Conservation (phyloP, 768 basidiomycete genomes). For the Tulasnella sp. region DNA sequence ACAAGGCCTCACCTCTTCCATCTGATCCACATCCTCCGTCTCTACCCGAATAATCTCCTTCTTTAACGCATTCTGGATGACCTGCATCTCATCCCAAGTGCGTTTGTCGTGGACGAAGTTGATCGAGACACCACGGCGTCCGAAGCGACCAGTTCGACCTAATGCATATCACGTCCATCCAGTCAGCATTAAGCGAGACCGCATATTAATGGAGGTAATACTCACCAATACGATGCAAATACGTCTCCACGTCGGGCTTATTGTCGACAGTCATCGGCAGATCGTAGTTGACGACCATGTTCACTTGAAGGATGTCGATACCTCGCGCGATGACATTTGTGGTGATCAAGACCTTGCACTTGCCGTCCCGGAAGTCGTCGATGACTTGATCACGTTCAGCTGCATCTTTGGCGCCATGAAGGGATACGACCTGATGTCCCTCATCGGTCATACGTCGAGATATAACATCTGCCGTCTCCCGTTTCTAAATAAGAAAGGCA, state of each 20-base stretch:
- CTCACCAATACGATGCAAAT: conserved; percentile 93
- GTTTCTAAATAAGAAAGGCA: conserved; percentile 41
- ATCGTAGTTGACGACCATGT: conserved; percentile 99
- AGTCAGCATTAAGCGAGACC: neutral
- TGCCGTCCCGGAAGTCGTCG: conserved; percentile 91
- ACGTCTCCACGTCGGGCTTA: conserved; percentile 85
- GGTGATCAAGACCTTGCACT: conserved; percentile 94
- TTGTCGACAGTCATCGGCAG: conserved; percentile 78
- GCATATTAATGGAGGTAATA: conserved; percentile 15
- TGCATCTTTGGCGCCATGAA: conserved; percentile 91
- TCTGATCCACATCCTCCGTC: conserved; percentile 82
- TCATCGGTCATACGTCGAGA: conserved; percentile 82
- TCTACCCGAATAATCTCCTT: conserved; percentile 76
- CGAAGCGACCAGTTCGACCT: conserved; percentile 98
- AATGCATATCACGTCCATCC: conserved; percentile 7
- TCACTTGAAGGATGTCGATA: conserved; percentile 97
- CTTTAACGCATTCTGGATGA: conserved; percentile 70
- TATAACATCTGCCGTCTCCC: conserved; percentile 87
- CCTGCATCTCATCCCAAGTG: conserved; percentile 84
- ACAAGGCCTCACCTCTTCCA: conserved; percentile 72
- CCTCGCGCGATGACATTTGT: conserved; percentile 98
- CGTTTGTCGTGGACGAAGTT: conserved; percentile 90
- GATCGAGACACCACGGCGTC: conserved; percentile 91
- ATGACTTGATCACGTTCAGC: conserved; percentile 83
- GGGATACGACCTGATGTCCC: conserved; percentile 91